These are phyloP conservation scores for Arabidopsis thaliana DNA, from an alignment of 345 rosid genomes.

Conservation along the genomic window DNA sequence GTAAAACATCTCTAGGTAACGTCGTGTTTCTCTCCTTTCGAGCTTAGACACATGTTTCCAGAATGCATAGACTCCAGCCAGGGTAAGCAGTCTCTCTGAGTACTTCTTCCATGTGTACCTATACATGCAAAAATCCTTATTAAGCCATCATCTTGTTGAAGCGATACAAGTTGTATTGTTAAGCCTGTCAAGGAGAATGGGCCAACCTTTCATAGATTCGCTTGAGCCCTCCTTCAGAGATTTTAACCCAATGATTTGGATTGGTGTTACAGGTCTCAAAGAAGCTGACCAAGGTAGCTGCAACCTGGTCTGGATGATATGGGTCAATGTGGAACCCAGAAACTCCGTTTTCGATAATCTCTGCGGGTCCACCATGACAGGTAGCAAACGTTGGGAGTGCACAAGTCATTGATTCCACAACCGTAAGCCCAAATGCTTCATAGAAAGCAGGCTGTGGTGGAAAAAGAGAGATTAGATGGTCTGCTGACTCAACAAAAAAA, in stretches of 20 bases:
- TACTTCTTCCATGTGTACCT: slow-evolving; percentile 71
- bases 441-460: slow-evolving; percentile 57
- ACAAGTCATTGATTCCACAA: slow-evolving; percentile 62
- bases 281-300: slow-evolving; percentile 48
- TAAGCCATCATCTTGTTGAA: slow-evolving; percentile 4
- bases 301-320: slow-evolving; percentile 54
- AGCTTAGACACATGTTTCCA: slow-evolving; percentile 71
- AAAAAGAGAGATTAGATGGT: neutral
- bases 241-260: slow-evolving; percentile 52
- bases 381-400: slow-evolving; percentile 69
- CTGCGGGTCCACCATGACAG: slow-evolving; percentile 62
- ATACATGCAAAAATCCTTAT: slow-evolving; percentile 21
- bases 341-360: slow-evolving; percentile 59
- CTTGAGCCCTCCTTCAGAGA: slow-evolving; percentile 56
- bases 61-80: slow-evolving; percentile 63
- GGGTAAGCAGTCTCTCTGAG: slow-evolving; percentile 59
- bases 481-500: neutral
- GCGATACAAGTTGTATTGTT: neutral
- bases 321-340: slow-evolving; percentile 66
- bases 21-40: slow-evolving; percentile 58
- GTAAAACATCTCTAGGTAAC: slow-evolving; percentile 69
- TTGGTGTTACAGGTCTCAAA: slow-evolving; percentile 49
- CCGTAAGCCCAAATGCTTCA: slow-evolving; percentile 69
- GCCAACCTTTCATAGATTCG: slow-evolving; percentile 58
- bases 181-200: slow-evolving; percentile 10